Conservation (phyloP, 148 eudicot species). For the Pharnaceum exiguum region DNA sequence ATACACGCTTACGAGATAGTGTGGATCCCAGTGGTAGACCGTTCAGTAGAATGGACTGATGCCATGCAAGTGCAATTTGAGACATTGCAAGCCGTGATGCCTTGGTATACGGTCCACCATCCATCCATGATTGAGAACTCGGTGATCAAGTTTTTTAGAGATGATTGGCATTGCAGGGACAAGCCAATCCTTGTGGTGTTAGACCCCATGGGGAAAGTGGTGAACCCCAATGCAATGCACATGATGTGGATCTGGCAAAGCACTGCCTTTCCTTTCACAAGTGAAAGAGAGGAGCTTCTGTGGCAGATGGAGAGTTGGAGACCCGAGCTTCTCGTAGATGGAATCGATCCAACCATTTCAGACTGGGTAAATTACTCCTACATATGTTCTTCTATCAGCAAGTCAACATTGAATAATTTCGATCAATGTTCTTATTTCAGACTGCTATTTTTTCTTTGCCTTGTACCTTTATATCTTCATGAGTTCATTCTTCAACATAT, state of each 20-base stretch:
- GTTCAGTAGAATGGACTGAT: slow-evolving; percentile 12
- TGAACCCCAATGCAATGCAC: slow-evolving; percentile 32
- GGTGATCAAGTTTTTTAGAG: slow-evolving; percentile 12
- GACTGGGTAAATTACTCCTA: slow-evolving; percentile 26
- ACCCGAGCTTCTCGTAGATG: slow-evolving; percentile 26
- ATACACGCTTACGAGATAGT: slow-evolving; percentile 18
- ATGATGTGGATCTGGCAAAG: slow-evolving; percentile 49
- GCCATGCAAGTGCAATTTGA: slow-evolving; percentile 8
- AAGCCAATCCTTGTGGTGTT: slow-evolving; percentile 32
- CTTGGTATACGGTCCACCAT: slow-evolving; percentile 35
- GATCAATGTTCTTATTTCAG: too few species aligned
- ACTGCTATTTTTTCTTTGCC: too few species aligned
- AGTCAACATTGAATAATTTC: too few species aligned
- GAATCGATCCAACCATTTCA: slow-evolving; percentile 18
- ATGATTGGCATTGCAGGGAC: slow-evolving; percentile 23
- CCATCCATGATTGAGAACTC: slow-evolving; percentile 12
- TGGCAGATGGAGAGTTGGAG: slow-evolving; percentile 35
- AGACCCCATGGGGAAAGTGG: slow-evolving; percentile 22
- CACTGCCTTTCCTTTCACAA: slow-evolving; percentile 31
- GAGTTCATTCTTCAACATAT: too few species aligned
- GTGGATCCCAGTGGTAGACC: slow-evolving; percentile 30
- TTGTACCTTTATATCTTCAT: too few species aligned
- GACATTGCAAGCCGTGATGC: slow-evolving; percentile 14
- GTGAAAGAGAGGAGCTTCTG: slow-evolving; percentile 13
- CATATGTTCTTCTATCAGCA: too few species aligned